Conservation (phyloP, 2,329 filamentous ascomycete species). For the Mollisia scopiformis region DNA sequence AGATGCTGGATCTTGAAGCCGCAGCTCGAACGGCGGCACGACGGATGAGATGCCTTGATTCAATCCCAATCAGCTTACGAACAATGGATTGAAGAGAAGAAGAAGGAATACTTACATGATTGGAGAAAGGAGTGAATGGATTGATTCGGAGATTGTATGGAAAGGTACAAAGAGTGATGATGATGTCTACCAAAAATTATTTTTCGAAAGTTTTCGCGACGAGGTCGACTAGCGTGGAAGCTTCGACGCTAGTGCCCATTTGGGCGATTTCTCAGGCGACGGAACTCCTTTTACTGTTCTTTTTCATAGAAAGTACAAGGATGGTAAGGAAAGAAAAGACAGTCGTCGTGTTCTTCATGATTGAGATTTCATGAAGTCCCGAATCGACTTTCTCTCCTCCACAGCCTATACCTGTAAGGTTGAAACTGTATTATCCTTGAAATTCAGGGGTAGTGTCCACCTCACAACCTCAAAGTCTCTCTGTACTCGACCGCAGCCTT, state of each 20-base stretch:
- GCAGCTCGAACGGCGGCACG: conserved; percentile 59
- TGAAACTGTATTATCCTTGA: neutral
- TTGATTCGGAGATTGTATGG: conserved; percentile 13
- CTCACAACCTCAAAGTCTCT: neutral
- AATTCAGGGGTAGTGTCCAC: neutral
- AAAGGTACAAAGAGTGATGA: conserved; percentile 17
- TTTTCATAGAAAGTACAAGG: conserved; percentile 1
- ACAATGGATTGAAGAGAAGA: neutral
- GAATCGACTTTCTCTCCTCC: no score
- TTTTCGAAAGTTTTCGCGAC: conserved; percentile 5
- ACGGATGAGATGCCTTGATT: conserved; percentile 49
- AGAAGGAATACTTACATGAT: conserved; percentile 31
- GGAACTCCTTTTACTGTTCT: conserved; percentile 3
- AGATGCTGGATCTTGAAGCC: conserved; percentile 46
- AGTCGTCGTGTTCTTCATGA: neutral
- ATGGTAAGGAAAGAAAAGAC: neutral
- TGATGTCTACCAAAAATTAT: conserved; percentile 12
- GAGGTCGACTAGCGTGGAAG: neutral
- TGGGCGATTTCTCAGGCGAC: conserved; percentile 1
- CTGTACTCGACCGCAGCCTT: no score
- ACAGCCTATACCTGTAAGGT: no score
- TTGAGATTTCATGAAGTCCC: no score
- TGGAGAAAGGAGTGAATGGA: no score
- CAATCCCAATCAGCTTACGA: conserved; percentile 11
- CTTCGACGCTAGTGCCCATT: conserved; percentile 10